phyloP scores from a whole-genome alignment of 306 rosid species.

The Inga leiocalycina region DNA sequence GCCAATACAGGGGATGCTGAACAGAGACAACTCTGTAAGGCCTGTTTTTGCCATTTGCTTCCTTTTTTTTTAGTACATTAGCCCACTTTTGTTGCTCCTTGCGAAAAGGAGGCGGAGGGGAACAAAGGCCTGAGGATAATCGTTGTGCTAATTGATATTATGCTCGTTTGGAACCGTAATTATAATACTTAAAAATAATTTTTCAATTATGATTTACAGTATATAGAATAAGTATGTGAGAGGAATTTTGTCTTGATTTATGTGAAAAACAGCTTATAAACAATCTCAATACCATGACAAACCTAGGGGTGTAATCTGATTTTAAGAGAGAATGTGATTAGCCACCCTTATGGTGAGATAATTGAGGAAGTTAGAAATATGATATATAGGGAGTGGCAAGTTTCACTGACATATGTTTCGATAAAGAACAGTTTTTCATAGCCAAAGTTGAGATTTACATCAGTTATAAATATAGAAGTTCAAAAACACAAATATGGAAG shows the following conservation, averaged over 20 bases:
- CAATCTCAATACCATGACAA: too few relatives aligned
- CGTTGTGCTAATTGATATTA: background rate
- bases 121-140: background rate
- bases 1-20: slow-evolving; percentile 5
- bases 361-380: background rate
- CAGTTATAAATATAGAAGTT: background rate
- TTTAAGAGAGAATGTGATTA: background rate
- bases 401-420: background rate
- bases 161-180: too few relatives aligned
- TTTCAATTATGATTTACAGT: too few relatives aligned
- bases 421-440: too few relatives aligned
- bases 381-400: background rate
- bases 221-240: too few relatives aligned
- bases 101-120: background rate
- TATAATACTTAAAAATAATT: too few relatives aligned
- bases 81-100: background rate
- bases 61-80: background rate
- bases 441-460: background rate
- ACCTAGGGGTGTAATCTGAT: background rate
- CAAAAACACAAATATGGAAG: background rate
- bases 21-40: background rate
- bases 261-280: too few relatives aligned
- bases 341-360: background rate
- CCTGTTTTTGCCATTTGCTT: background rate
- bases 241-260: too few relatives aligned